phyloP scores from a whole-genome alignment of 2,329 filamentous ascomycete species.

The Dactylellina sp. region DNA sequence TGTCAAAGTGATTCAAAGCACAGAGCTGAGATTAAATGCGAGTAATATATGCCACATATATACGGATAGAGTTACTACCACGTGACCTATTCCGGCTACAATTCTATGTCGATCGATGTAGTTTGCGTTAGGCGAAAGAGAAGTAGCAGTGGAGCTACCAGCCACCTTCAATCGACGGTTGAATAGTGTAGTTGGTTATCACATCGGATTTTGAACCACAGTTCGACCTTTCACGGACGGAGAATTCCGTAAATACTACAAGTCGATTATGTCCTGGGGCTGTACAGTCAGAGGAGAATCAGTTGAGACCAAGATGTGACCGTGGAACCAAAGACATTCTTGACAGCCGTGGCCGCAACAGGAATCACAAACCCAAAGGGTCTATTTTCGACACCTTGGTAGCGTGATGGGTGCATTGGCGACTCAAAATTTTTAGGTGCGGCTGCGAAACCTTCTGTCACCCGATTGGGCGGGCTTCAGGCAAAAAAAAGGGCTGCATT shows the following conservation, averaged over 20 bases:
- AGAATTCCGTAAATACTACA: neutral
- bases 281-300: too few species aligned
- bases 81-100: too few species aligned
- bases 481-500: conserved; percentile 32
- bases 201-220: conserved; percentile 53
- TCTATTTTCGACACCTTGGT: neutral
- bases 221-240: conserved; percentile 37
- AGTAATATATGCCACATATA: too few species aligned
- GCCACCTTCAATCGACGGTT: conserved; percentile 21
- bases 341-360: neutral
- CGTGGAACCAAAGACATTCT: too few species aligned
- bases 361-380: neutral
- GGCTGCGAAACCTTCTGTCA: conserved; percentile 34
- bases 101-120: too few species aligned
- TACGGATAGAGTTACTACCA: too few species aligned
- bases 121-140: too few species aligned
- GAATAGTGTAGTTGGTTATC: conserved; percentile 56
- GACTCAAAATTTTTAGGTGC: conserved; percentile 13
- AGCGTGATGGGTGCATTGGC: neutral
- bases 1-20: too few species aligned
- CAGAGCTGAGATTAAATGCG: too few species aligned
- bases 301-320: too few species aligned
- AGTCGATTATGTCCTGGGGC: neutral
- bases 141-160: neutral
- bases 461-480: conserved; percentile 17